Base-by-base conservation (phyloP, 2,329 filamentous ascomycete genomes). In the Alternaria dauci region DNA sequence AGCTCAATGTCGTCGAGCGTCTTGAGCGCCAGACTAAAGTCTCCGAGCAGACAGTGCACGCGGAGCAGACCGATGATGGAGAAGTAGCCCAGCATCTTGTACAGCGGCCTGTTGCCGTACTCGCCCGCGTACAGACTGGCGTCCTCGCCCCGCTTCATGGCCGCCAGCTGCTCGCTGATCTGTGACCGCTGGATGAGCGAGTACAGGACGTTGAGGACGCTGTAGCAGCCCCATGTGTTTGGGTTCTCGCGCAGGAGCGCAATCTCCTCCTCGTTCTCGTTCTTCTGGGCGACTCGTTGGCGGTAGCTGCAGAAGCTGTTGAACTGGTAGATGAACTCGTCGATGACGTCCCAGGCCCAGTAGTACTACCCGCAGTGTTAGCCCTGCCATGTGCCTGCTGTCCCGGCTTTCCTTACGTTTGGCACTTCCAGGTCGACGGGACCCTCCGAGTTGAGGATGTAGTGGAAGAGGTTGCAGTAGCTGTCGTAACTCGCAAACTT, bases 291-390 rank as follows among this genome's bases (percentile, higher is more conserved):
- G 71, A 97, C 89, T 70, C 93, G 90, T 81, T 96, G 93, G 77
- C 95, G 90, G 87, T 97, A 97, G 66, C 93, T 93, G 80, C 93
- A 98, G 86, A 99, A 99, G 61, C 94, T 96, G 86, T 99, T 97
- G 87, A 99, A 99, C 81, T 99, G 95, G 86, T 99, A 99, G 83
- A 99, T 98, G 85, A 99, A 99, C 82, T 99, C 95, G 81, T 99
- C 95, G 82, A 99, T 97, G 71, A 98, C 94, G 81, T 99, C 95
- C 95, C 95, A 99, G 42, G 95, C 95, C 95, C 95, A 99, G 85
- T 94, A 97, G 84, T 97, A 96, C 93, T 98, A 60, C 38, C 55
- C 39, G 38, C 50, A 16, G 8, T 62, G 68, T 72, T 66, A 65
- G 62, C 63, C 11, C 42, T 50, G 61, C 26, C 26, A 9, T 26